Evolutionary conservation across 2,329 filamentous ascomycete genomes (phyloP).

Genomic region (Colletotrichum sp.): DNA sequence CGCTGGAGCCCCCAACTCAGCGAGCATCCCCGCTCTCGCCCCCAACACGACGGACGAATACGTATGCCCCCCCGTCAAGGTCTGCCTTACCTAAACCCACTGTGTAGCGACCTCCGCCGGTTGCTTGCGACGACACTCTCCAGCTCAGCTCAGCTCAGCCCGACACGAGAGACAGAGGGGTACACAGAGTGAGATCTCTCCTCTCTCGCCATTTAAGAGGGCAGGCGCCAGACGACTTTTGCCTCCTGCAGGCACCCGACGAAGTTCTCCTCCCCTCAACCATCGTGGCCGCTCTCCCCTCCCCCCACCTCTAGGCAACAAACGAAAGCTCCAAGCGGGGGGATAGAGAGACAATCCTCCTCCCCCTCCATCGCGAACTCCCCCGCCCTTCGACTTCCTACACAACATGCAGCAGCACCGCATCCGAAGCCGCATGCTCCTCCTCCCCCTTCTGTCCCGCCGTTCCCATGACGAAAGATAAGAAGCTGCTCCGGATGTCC

Average conservation of each 20-base stretch:
- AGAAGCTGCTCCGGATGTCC: slow-evolving; percentile 22
- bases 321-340: neutral
- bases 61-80: neutral
- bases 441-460: neutral
- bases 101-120: neutral
- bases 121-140: neutral
- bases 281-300: neutral
- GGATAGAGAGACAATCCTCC: neutral
- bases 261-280: neutral
- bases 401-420: slow-evolving; percentile 21
- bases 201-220: neutral
- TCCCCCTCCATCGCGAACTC: neutral
- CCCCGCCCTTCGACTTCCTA: neutral
- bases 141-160: neutral
- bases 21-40: slow-evolving; percentile 1
- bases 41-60: neutral
- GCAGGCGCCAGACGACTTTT: neutral
- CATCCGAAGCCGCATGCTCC: neutral
- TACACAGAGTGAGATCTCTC: neutral
- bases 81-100: neutral
- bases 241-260: neutral
- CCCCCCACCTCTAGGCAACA: neutral
- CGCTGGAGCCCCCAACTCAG: neutral
- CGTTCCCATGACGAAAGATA: slow-evolving; percentile 25
- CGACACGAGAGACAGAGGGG: neutral